Conservation (phyloP, 108 stramenopile genomes). For the Nitzschia putrida region DNA sequence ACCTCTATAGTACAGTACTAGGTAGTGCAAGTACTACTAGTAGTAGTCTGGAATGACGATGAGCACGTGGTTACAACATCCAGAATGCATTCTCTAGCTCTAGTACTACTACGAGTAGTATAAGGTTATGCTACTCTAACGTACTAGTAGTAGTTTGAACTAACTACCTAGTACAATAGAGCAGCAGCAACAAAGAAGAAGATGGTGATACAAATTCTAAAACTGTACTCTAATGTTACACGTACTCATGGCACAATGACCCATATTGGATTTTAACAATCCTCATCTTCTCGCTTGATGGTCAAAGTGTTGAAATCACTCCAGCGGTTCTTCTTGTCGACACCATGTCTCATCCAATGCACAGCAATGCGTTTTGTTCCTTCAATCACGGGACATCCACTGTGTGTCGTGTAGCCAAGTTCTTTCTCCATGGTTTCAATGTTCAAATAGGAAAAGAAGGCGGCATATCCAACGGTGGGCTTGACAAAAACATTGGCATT, state of each 20-base stretch:
- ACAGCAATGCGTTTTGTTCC: slow-evolving; percentile 80
- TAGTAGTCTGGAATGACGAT: too few relatives aligned
- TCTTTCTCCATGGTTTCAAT: slow-evolving; percentile 62
- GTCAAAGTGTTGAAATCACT: slow-evolving; percentile 73
- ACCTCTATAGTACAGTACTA: too few relatives aligned
- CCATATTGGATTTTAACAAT: slow-evolving; percentile 1
- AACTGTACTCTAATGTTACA: too few relatives aligned
- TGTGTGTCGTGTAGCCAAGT: slow-evolving; percentile 76
- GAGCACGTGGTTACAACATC: too few relatives aligned
- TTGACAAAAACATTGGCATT: slow-evolving; percentile 75
- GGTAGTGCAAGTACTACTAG: too few relatives aligned
- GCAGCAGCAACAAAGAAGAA: too few relatives aligned
- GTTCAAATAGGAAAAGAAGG: slow-evolving; percentile 85
- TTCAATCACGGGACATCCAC: slow-evolving; percentile 86
- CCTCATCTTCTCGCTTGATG: slow-evolving; percentile 40
- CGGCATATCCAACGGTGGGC: slow-evolving; percentile 67
- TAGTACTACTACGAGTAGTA: too few relatives aligned
- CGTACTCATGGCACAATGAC: not conserved
- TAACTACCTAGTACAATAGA: too few relatives aligned
- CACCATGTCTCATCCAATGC: slow-evolving; percentile 90
- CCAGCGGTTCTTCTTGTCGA: slow-evolving; percentile 78
- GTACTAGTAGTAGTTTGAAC: too few relatives aligned
- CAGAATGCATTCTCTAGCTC: too few relatives aligned
- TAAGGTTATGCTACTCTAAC: too few relatives aligned
- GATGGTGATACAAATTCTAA: too few relatives aligned